Evolutionary conservation across 768 basidiomycete species (phyloP).

Genomic region (Galerina marginata): DNA sequence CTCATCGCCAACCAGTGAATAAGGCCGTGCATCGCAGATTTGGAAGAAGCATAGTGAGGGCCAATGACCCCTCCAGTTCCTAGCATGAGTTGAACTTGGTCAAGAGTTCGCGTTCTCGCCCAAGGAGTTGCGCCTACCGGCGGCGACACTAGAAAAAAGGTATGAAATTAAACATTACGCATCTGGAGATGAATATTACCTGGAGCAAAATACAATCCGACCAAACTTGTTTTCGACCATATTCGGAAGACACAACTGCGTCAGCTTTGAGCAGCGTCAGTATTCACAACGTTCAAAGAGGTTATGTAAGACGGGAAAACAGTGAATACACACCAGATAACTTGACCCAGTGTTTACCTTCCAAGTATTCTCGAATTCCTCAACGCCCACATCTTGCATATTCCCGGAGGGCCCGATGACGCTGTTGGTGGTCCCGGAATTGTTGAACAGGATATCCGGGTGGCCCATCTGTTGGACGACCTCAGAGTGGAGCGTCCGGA

Average conservation of each 20-base stretch:
- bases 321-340: conserved; percentile 43
- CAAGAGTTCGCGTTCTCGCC: conserved; percentile 1
- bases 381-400: conserved; percentile 48
- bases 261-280: conserved; percentile 38
- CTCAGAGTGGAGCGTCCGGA: conserved; percentile 46
- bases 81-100: background rate
- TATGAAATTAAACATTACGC: background rate
- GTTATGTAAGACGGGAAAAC: background rate
- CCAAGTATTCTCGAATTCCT: conserved; percentile 54
- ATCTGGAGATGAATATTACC: conserved; percentile 29
- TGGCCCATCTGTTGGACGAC: conserved; percentile 51
- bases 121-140: conserved; percentile 31
- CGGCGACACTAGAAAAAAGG: conserved; percentile 44
- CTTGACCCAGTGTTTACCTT: conserved; percentile 51
- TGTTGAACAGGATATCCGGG: conserved; percentile 58
- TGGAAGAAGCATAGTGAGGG: conserved; percentile 62
- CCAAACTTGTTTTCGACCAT: conserved; percentile 57
- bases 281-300: background rate
- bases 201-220: conserved; percentile 57
- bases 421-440: conserved; percentile 49
- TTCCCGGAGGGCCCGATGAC: conserved; percentile 50
- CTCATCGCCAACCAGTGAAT: conserved; percentile 59
- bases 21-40: conserved; percentile 58
- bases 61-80: conserved; percentile 60
- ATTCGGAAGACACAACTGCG: conserved; percentile 54